Conservation (phyloP, 352 stramenopile species). For the Phytopythium litorale region DNA sequence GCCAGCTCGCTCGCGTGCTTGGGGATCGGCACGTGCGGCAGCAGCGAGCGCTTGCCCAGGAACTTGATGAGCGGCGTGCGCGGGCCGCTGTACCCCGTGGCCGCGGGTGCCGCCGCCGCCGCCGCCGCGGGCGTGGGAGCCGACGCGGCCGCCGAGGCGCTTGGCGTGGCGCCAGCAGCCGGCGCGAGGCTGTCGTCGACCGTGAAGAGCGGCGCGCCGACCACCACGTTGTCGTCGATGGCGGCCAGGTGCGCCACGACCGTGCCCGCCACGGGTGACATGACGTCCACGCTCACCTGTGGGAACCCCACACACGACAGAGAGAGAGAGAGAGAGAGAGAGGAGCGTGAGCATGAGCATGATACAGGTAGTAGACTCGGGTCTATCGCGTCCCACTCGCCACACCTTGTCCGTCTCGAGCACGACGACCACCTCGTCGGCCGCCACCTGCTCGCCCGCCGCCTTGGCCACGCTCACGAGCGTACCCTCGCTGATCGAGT, state of each 20-base stretch:
- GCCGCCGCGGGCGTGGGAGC: slow-evolving; percentile 30
- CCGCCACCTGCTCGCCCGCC: slow-evolving; percentile 90
- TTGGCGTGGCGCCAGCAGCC: slow-evolving; percentile 19
- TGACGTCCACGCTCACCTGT: slow-evolving; percentile 88
- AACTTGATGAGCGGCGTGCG: slow-evolving; percentile 68
- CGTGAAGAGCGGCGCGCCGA: slow-evolving; percentile 92
- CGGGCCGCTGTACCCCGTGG: slow-evolving; percentile 19
- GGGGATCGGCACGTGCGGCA: slow-evolving; percentile 34
- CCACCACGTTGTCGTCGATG: slow-evolving; percentile 96
- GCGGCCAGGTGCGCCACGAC: slow-evolving; percentile 93
- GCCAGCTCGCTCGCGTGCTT: slow-evolving; percentile 17
- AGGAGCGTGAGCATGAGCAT: background rate
- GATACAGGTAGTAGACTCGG: background rate
- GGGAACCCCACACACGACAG: background rate
- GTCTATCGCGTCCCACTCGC: too few relatives aligned
- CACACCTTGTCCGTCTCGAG: slow-evolving; percentile 99
- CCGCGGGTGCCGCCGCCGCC: slow-evolving; percentile 8
- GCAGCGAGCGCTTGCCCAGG: slow-evolving; percentile 65
- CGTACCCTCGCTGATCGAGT: slow-evolving; percentile 98
- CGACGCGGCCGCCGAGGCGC: slow-evolving; percentile 8
- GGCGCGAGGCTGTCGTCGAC: slow-evolving; percentile 82
- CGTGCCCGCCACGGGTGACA: slow-evolving; percentile 87
- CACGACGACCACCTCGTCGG: slow-evolving; percentile 97
- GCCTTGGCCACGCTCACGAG: slow-evolving; percentile 95
- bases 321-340: too few relatives aligned